Evolutionary conservation across 2,329 filamentous ascomycete genomes (phyloP), one percentile per base, ranked within the genome.

Genomic region (Claviceps spartinae): DNA sequence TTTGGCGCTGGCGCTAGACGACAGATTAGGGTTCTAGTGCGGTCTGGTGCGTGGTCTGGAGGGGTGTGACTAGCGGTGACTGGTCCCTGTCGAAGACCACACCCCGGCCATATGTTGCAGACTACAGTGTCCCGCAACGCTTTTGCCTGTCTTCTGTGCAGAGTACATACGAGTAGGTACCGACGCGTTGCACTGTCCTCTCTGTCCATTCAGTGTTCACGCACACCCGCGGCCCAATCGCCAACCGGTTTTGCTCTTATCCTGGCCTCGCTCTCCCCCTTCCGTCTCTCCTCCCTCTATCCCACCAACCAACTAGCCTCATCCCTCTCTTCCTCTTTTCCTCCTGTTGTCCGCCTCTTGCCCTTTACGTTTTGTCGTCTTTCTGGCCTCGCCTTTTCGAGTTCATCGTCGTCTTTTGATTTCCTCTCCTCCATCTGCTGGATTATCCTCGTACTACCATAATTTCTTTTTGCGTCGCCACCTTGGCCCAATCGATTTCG

Each of bases 321-420:
- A 9, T 40, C 24, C 37, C 30, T 49, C 52, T 38, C 36, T 42
- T 46, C 47, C 38, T 18, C 50, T 47, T 54, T 34, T 46, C 38
- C 34, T 42, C 34, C 41, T 47, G 24, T 24, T 62, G 55, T 60
- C 59, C 52, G 51, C 56, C 58, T 41, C 57, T 58, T 47, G 36
- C 43, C 37, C 41, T 16, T 45, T 45, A 48, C 38, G 13, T 42
- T 42, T 52, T 44, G 46, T 54, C 52, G 38, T 51, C 47, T 47
- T 53, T 47, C 56, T 38, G 36, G 18, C 52, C 52, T 54, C 52
- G 36, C 61, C 60, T 56, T 56, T 58, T 62, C 61, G 55, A 62
- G 59, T 63, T 57, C 55, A 55, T 60, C 49, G 49, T 37, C 52
- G 20, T 49, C 45, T 37, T 55, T 52, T 26, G 38, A 44, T 51